Evolutionary conservation across 2,329 filamentous ascomycete species (phyloP), one percentile per base, ranked within the genome.

Genomic region (Parastagonospora nodorum): DNA sequence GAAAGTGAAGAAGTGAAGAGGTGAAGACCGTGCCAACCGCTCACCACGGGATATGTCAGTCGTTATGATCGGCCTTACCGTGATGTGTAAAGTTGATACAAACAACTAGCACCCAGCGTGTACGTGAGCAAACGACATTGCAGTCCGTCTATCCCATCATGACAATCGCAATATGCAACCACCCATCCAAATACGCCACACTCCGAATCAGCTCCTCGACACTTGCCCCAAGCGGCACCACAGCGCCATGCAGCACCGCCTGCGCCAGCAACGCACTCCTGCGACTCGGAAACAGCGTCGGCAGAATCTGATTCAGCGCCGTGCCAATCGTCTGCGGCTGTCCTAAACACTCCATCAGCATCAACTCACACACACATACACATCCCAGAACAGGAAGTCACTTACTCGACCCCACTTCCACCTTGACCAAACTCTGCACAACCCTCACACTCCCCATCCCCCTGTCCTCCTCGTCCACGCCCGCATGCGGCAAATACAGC

Each of bases 141-240:
- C 19, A 5, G 5, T 24, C 19, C 19, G 19, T 7, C 32, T 67
- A 83, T 11, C 77, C 78, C 68, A 91, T 80, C 78, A 95, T 88
- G 15, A 87, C 82, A 5, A 97, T 83, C 45, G 91, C 89, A 36
- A 97, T 75, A 72, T 91, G 90, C 24, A 96, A 74, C 88, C 92
- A 99, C 0, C 94, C 94, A 75, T 99, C 94, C 0, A 91, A 86
- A 78, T 97, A 97, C 1, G 90, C 86, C 4, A 89, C 88, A 66
- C 88, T 88, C 49, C 86, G 83, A 75, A 94, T 89, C 50, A 99
- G 72, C 40, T 97, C 93, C 66, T 91, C 89, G 14, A 99, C 74
- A 19, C 87, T 87, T 1, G 92, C 89, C 51, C 79, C 76, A 77
- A 97, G 88, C 1, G 94, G 93, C 51, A 96, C 83, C 0, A 86